Conservation (phyloP, 106 monocot species). For the Platanthera zijinensis region DNA sequence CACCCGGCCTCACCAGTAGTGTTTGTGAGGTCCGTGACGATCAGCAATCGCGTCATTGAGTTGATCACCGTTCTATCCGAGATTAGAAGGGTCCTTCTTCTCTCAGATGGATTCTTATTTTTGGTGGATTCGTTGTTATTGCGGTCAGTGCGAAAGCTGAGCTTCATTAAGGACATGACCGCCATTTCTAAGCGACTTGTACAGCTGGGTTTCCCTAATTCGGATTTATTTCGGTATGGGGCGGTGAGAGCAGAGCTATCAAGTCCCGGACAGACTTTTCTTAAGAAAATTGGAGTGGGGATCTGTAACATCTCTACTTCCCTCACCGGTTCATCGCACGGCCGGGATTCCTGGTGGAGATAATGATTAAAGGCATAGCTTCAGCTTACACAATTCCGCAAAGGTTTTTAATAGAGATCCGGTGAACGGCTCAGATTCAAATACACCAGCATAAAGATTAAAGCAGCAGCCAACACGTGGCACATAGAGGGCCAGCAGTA, state of each 20-base stretch:
- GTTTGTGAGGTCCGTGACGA: slow-evolving; percentile 33
- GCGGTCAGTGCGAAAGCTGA: slow-evolving; percentile 36
- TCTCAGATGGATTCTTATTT: slow-evolving; percentile 56
- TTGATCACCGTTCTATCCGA: slow-evolving; percentile 49
- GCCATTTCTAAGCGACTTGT: slow-evolving; percentile 43
- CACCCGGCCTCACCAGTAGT: not conserved
- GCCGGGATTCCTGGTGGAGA: too few species aligned
- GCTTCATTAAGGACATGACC: slow-evolving; percentile 41
- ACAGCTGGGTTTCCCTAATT: slow-evolving; percentile 15
- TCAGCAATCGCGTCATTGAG: slow-evolving; percentile 41
- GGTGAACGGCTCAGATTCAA: too few species aligned
- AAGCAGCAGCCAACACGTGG: too few species aligned
- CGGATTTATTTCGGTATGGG: slow-evolving; percentile 28
- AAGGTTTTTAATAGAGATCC: too few species aligned
- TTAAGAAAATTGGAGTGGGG: slow-evolving; percentile 39
- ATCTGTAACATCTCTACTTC: too few species aligned
- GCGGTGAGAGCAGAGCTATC: slow-evolving; percentile 20
- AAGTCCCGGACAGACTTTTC: slow-evolving; percentile 28
- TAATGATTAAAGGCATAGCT: too few species aligned
- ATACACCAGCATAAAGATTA: too few species aligned
- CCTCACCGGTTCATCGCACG: too few species aligned
- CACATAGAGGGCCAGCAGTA: too few species aligned
- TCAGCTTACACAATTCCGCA: too few species aligned
- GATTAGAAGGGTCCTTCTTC: slow-evolving; percentile 41
- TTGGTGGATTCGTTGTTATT: slow-evolving; percentile 40